A percentile compares a stretch with the other conserved stretches of the same genome.
Evolutionary conservation across 2,329 filamentous ascomycete species (phyloP).

Genomic region (Pseudopyrenochaeta lycopersici): DNA sequence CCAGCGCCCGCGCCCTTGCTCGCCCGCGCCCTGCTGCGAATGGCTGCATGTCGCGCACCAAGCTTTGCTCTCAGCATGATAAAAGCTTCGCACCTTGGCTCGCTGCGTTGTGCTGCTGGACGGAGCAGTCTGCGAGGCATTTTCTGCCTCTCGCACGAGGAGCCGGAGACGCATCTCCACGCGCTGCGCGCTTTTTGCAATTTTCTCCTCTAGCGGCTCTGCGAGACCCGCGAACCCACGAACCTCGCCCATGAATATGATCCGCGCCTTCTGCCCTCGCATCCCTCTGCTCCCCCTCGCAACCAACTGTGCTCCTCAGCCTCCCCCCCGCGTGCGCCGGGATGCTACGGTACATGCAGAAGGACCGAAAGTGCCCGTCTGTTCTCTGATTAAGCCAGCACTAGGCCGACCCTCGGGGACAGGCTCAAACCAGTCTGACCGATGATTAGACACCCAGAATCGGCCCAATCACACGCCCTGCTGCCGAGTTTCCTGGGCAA

Average conservation of each 20-base stretch:
- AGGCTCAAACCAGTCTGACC: slow-evolving; percentile 21
- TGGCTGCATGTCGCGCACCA: slow-evolving; percentile 15
- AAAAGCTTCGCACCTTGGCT: slow-evolving; percentile 24
- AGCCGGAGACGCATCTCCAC: slow-evolving; percentile 13
- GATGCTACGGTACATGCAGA: slow-evolving; percentile 19
- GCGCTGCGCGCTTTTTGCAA: slow-evolving; percentile 23
- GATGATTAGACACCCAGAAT: slow-evolving; percentile 13
- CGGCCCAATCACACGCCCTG: slow-evolving; percentile 18
- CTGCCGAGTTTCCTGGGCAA: slow-evolving; percentile 24
- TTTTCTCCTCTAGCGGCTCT: slow-evolving; percentile 24
- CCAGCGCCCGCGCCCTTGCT: neutral
- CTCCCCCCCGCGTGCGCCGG: slow-evolving; percentile 20
- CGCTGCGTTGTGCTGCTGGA: neutral
- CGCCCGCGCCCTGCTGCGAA: slow-evolving; percentile 4
- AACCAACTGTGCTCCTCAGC: slow-evolving; percentile 4
- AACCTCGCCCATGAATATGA: slow-evolving; percentile 3
- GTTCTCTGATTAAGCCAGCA: slow-evolving; percentile 19
- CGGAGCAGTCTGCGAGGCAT: slow-evolving; percentile 14
- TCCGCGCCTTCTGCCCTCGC: neutral
- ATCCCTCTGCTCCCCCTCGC: slow-evolving; percentile 7
- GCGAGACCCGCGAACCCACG: slow-evolving; percentile 18
- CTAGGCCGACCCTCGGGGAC: slow-evolving; percentile 18
- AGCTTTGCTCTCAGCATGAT: slow-evolving; percentile 27
- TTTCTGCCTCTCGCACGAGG: slow-evolving; percentile 18
- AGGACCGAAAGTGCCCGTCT: slow-evolving; percentile 1